Evolutionary conservation across 2,329 filamentous ascomycete genomes (phyloP), one percentile per base, ranked within the genome.

Genomic region (Paraconiothyrium brasiliense): DNA sequence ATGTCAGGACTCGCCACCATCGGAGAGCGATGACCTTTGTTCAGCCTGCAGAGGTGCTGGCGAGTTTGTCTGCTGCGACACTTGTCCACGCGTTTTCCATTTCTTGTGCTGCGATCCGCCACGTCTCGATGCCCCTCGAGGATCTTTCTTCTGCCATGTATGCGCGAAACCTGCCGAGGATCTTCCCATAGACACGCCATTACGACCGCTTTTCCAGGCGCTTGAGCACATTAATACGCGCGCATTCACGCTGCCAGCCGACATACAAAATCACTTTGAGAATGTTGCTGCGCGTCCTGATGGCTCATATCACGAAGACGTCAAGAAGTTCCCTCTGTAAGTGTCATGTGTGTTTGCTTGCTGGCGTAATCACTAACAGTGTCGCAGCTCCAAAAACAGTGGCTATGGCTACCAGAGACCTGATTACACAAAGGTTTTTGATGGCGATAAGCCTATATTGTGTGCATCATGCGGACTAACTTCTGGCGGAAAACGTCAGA

Each of bases 41-140:
- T 90, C 90, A 64, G 89, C 93, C 49, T 99, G 95, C 81, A 88
- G 90, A 72, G 91, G 91, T 66, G 91, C 88, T 68, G 94, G 94
- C 60, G 89, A 93, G 69, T 86, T 99, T 65, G 86, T 98, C 67
- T 97, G 94, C 81, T 99, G 95, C 79, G 95, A 98, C 81, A 92
- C 91, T 65, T 99, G 95, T 81, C 87, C 90, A 63, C 89, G 92
- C 68, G 92, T 94, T 6, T 97, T 96, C 80, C 95, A 98, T 79
- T 93, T 95, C 76, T 85, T 87, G 62, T 98, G 95, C 77, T 88
- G 95, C 68, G 91, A 96, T 78, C 93, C 94, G 64, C 90, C 92
- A 43, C 83, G 71, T 57, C 57, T 67, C 30, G 64, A 71, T 37
- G 70, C 74, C 58, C 75, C 75, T 39, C 71, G 74, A 37, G 75